These are phyloP conservation scores for Orbilia quercus DNA, from an alignment of 2,329 filamentous ascomycete genomes.

Conservation along the genomic window DNA sequence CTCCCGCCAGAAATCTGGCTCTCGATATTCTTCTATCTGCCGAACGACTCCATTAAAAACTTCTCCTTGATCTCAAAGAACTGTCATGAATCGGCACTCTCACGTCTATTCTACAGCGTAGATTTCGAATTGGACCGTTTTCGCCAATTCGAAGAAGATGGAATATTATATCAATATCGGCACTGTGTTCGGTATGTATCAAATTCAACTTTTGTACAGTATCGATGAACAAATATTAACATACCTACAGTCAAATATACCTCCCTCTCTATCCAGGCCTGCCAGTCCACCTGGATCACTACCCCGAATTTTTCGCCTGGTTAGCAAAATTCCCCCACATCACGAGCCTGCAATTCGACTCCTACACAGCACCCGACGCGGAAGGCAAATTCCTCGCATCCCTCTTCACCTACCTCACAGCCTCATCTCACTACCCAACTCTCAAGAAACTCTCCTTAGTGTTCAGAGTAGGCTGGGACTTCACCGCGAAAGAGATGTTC, in stretches of 20 bases:
- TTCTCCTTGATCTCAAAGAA: constrained; percentile 4
- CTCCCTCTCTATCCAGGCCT: background rate
- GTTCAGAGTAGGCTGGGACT: background rate
- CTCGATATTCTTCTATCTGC: constrained; percentile 1
- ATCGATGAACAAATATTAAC: background rate
- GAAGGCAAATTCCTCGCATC: background rate
- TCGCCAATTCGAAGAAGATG: background rate
- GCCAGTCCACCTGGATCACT: background rate
- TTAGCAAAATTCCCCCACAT: background rate
- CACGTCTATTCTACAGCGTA: background rate
- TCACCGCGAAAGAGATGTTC: too few relatives aligned
- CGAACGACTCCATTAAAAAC: constrained; percentile 5
- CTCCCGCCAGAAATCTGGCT: constrained; percentile 1
- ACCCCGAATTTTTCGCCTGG: background rate
- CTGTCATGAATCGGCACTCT: background rate
- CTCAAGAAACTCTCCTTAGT: background rate
- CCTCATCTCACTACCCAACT: background rate
- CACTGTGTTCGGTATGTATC: constrained; percentile 1
- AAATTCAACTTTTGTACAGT: background rate
- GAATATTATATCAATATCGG: background rate
- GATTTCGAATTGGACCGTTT: background rate
- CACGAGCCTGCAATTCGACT: constrained; percentile 1
- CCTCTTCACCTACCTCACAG: background rate
- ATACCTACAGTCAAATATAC: constrained; percentile 3
- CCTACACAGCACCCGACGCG: background rate